A percentile compares a stretch with the other conserved stretches of the same genome.
These are phyloP conservation scores for Lasiosphaeriaceae sp. DNA, from an alignment of 495 filamentous ascomycete species.

Conservation along the genomic window DNA sequence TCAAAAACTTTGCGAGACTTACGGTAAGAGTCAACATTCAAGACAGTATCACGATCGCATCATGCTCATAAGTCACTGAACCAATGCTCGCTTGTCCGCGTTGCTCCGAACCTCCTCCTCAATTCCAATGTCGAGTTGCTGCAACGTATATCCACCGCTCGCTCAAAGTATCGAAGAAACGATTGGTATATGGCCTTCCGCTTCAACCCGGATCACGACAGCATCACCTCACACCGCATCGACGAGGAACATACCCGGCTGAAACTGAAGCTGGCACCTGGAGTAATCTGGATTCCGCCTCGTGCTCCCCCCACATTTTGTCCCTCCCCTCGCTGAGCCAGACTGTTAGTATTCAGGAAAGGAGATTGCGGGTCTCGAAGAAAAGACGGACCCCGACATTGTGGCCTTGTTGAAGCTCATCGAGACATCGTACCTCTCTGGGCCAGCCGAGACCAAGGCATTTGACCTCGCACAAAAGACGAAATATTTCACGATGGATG, in stretches of 20 bases:
- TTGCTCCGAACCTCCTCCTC: too few species aligned
- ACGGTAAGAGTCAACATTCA: too few species aligned
- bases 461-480: neutral
- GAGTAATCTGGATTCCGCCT: neutral
- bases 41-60: too few species aligned
- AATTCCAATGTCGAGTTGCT: neutral
- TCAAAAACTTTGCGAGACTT: too few species aligned
- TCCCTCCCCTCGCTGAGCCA: too few species aligned
- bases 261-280: neutral
- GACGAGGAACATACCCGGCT: slow-evolving; percentile 1
- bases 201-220: slow-evolving; percentile 5
- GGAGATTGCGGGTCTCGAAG: too few species aligned
- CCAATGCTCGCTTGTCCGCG: too few species aligned
- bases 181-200: slow-evolving; percentile 8
- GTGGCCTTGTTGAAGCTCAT: neutral
- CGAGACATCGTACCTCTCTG: neutral
- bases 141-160: neutral
- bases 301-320: too few species aligned
- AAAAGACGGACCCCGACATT: neutral
- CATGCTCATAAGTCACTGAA: too few species aligned
- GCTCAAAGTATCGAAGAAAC: slow-evolving; percentile 1
- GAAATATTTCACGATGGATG: neutral
- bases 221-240: neutral
- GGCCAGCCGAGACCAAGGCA: neutral
- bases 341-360: too few species aligned